These are phyloP conservation scores for Sapria himalayana DNA, from an alignment of 345 rosid species.

Conservation along the genomic window DNA sequence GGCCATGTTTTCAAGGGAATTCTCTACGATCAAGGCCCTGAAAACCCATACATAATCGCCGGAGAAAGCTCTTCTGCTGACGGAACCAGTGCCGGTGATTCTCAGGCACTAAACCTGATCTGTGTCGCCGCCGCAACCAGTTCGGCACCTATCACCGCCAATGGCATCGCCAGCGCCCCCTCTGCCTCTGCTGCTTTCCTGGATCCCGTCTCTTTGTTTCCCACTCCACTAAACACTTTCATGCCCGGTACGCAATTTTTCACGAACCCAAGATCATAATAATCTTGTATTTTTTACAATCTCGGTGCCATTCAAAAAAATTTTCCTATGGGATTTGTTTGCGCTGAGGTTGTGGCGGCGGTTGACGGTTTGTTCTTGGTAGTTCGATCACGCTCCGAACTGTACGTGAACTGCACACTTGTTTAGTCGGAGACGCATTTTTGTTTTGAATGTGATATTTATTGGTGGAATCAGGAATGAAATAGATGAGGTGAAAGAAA, in stretches of 20 bases:
- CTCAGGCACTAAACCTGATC: conserved; percentile 2
- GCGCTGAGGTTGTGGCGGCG: too few relatives aligned
- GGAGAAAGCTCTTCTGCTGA: conserved; percentile 53
- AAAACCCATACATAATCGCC: conserved; percentile 17
- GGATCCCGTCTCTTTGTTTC: conserved; percentile 37
- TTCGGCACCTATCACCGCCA: conserved; percentile 7
- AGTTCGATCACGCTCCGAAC: too few relatives aligned
- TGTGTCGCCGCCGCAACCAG: conserved; percentile 7
- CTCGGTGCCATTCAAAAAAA: too few relatives aligned
- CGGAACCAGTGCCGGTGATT: conserved; percentile 6
- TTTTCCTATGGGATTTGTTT: too few relatives aligned
- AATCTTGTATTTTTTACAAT: too few relatives aligned
- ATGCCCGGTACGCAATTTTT: conserved; percentile 63
- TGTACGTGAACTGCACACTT: too few relatives aligned
- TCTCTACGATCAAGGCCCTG: conserved; percentile 79
- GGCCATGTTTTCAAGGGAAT: conserved; percentile 88
- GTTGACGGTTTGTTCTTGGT: too few relatives aligned
- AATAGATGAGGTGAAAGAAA: too few relatives aligned
- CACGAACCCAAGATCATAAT: conserved; percentile 29
- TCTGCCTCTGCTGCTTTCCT: conserved; percentile 14
- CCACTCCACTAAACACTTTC: conserved; percentile 29
- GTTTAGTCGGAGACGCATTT: too few relatives aligned
- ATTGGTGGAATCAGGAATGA: too few relatives aligned
- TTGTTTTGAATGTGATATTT: too few relatives aligned
- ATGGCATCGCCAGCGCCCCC: conserved; percentile 12